phyloP scores from a whole-genome alignment of 2,329 filamentous ascomycete species.

The Penicillium sp. region DNA sequence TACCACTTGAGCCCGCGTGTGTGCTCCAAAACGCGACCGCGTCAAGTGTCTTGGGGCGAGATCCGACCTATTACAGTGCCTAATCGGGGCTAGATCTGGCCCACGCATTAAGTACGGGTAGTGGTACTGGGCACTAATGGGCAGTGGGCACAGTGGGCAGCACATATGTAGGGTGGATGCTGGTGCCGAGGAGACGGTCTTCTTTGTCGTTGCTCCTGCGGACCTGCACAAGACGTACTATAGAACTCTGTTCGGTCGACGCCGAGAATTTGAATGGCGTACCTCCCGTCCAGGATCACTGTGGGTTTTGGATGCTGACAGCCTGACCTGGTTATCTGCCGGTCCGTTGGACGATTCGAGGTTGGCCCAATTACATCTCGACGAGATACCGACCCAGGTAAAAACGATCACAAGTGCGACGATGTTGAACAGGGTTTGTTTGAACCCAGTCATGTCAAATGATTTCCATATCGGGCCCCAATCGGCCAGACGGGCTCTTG shows the following conservation, averaged over 20 bases:
- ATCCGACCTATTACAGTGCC: conserved; percentile 15
- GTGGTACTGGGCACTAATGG: neutral
- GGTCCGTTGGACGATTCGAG: neutral
- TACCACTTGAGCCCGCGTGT: conserved; percentile 14
- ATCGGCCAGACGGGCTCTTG: neutral
- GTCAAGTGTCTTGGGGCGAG: neutral
- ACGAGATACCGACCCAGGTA: neutral
- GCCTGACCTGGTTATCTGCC: neutral
- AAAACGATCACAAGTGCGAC: conserved; percentile 24
- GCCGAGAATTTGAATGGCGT: neutral
- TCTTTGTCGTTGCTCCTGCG: neutral
- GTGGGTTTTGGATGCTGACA: neutral
- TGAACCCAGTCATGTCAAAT: neutral
- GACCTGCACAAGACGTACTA: neutral
- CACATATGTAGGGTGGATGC: neutral
- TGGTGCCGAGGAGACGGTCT: neutral
- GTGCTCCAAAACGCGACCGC: conserved; percentile 9
- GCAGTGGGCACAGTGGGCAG: neutral
- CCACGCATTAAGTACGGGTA: neutral
- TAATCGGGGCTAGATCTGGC: conserved; percentile 14
- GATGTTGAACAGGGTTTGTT: conserved; percentile 1
- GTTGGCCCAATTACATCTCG: neutral
- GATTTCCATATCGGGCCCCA: neutral
- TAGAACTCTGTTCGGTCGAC: neutral
- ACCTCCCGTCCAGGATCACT: neutral